Conservation (phyloP, 352 stramenopile species). For the Phytophthora brassicae region DNA sequence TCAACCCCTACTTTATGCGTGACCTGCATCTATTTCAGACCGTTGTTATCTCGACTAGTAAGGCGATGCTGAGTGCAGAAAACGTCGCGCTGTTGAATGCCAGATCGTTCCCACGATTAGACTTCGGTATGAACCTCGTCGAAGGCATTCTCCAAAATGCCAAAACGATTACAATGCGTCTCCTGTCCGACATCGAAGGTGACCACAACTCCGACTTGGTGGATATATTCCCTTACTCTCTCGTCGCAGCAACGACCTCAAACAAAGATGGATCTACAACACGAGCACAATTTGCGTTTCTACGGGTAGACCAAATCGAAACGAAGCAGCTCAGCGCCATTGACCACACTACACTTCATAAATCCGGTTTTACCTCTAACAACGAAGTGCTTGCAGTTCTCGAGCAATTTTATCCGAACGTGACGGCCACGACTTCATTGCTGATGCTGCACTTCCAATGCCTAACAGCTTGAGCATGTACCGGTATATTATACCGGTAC, state of each 20-base stretch:
- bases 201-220: slow-evolving; percentile 62
- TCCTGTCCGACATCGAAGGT: slow-evolving; percentile 45
- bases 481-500: too few relatives aligned
- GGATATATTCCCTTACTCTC: slow-evolving; percentile 35
- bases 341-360: slow-evolving; percentile 33
- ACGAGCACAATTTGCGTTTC: slow-evolving; percentile 44
- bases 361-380: slow-evolving; percentile 45
- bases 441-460: slow-evolving; percentile 59
- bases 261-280: slow-evolving; percentile 1
- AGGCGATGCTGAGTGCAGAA: slow-evolving; percentile 3
- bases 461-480: too few relatives aligned
- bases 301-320: slow-evolving; percentile 46
- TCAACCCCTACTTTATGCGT: slow-evolving; percentile 57
- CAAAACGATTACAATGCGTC: slow-evolving; percentile 74
- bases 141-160: slow-evolving; percentile 36
- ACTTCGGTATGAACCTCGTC: slow-evolving; percentile 60
- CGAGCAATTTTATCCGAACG: slow-evolving; percentile 55
- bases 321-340: slow-evolving; percentile 32
- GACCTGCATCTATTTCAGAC: slow-evolving; percentile 51
- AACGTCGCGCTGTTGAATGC: slow-evolving; percentile 19
- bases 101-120: slow-evolving; percentile 37
- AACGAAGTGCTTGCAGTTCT: slow-evolving; percentile 50
- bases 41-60: slow-evolving; percentile 10
- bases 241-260: slow-evolving; percentile 41
- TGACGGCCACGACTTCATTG: slow-evolving; percentile 45